Base-by-base conservation (phyloP, 306 rosid genomes). In the Lathyrus sativus region DNA sequence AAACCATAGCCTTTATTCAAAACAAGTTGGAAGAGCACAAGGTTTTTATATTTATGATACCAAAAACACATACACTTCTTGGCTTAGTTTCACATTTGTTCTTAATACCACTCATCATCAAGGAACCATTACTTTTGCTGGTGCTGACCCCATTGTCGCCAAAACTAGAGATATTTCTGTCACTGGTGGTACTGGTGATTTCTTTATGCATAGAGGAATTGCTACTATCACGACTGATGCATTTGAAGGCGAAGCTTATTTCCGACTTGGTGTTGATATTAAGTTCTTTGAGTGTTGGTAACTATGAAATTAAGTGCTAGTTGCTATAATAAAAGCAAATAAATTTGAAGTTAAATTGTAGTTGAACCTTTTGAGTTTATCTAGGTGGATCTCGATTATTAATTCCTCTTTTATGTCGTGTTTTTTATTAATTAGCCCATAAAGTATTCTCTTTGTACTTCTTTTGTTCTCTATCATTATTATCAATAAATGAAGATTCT, bases 211-310 rank as follows among this genome's bases (percentile, higher is more conserved):
- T 19, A 19, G 22, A 19, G 22, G 22, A 19, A 19, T 89, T 91
- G 98, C 95, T 9, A 89, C 96, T 57, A 6, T 92, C 11, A 50
- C n/a, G 60, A 87, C 96, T 0, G 96, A 89, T 60, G 80, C 90
- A 0, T 81, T 51, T 44, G 90, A 92, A 78, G 95, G 90, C 8
- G 85, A 85, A 4, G 84, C 79, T 29, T 92, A 89, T 45, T 92
- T 89, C 53, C 57, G 96, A 55, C 95, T 92, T 48, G 68, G 70
- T 3, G 74, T 87, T 22, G 80, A 85, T 14, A 74, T 92, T 14
- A 89, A 84, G 33, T 85, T 92, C 68, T 87, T 79, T 1, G 95
- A 92, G 54, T 85, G 96, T 51, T 89, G 90, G 95, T 19, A 19
- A 19, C 22, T 19, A 19, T 19, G 22, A 19, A 19, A 19, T 19